These are phyloP conservation scores for Lepidium didymum DNA, from an alignment of 345 rosid genomes.

Conservation along the genomic window DNA sequence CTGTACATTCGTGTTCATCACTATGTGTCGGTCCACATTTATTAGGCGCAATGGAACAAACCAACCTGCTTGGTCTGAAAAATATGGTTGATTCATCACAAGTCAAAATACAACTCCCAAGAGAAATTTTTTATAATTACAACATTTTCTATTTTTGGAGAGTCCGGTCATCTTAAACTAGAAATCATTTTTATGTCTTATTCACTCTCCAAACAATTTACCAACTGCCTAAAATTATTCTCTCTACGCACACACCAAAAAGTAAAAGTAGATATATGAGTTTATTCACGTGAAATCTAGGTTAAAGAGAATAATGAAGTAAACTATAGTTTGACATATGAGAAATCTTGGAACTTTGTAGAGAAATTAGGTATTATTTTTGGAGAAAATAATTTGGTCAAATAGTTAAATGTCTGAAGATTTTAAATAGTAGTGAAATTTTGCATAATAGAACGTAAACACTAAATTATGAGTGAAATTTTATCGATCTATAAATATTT, in stretches of 20 bases:
- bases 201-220: background rate
- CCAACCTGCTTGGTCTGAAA: constrained; percentile 31
- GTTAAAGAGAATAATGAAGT: no score
- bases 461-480: no score
- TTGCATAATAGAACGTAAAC: no score
- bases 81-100: background rate
- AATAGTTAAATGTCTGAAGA: no score
- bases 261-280: background rate
- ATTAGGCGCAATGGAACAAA: constrained; percentile 29
- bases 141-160: constrained; percentile 7
- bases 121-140: background rate
- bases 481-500: no score
- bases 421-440: no score
- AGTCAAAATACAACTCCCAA: constrained; percentile 22
- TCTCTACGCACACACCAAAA: background rate
- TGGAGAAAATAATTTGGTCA: no score
- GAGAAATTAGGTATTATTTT: no score
- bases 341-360: no score
- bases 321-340: no score
- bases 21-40: constrained; percentile 28
- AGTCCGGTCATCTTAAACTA: constrained; percentile 10
- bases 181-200: background rate
- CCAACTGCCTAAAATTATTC: background rate
- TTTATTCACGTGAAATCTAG: no score
- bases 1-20: constrained; percentile 9